Base-by-base conservation (phyloP, 768 basidiomycete genomes). In the Cystobasidium tubakii region DNA sequence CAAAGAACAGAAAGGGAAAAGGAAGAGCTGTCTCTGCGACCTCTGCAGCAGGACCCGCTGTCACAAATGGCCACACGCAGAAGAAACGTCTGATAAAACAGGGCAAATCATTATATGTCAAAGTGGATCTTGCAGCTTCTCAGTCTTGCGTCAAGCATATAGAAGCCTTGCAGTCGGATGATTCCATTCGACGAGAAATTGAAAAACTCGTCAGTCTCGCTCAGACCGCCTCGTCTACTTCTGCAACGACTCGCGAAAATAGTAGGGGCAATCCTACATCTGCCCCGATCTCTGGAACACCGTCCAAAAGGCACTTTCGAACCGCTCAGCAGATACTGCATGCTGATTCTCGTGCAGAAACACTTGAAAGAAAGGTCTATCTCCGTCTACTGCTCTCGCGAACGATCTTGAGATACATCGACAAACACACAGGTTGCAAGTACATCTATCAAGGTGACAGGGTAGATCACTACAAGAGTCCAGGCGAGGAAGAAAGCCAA, bases 91-190 rank as follows among this genome's bases (percentile, higher is more conserved):
- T 60, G 57, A 60, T 60, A 6, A 3, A 21, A 3, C 6, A 60
- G 29, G 57, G 23, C 57, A 60, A 60, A 60, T 60, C 57, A 60
- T 60, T 60, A 9, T 60, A 60, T 60, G 23, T 21, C 17, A 60
- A 21, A 60, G 27, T 60, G 2, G 57, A 60, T 25, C 57, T 60
- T 27, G 25, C 57, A 29, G 57, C 57, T 60, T 60, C 57, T 31
- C 57, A 12, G 15, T 60, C 57, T 2, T 60, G 57, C 57, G 33
- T 34, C 29, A 27, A 21, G 33, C 57, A 60, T 60, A 34, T 60
- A 27, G 27, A 60, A 12, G 23, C 27, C 4, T 23, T 60, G 21
- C 57, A 60, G 27, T 29, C 25, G 13, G 57, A 60, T 31, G 13
- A 4, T 6, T 27, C 57, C 4, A 25, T 60, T 12, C 57, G 57